These are phyloP conservation scores for Entomortierella chlamydospora DNA, from an alignment of 192 early-diverging fungal genomes.

Conservation along the genomic window DNA sequence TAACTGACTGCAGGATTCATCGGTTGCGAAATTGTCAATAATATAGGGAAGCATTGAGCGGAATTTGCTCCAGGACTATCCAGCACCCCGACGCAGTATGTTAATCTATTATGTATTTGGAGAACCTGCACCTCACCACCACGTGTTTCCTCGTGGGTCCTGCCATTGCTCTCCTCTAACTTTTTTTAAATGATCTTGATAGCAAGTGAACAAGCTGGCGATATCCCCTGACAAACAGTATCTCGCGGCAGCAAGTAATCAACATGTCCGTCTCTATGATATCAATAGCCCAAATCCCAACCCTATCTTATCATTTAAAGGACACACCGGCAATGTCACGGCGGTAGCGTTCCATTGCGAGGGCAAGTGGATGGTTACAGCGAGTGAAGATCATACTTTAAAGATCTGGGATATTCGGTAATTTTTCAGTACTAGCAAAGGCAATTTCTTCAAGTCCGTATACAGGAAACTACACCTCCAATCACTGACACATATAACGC, in stretches of 20 bases:
- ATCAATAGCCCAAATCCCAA: constrained; percentile 83
- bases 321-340: constrained; percentile 70
- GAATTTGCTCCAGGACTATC: constrained; percentile 75
- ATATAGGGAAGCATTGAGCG: constrained; percentile 70
- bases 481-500: no score
- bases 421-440: background rate
- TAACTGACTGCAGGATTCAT: no score
- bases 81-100: constrained; percentile 85
- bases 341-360: constrained; percentile 75
- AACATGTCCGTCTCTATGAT: constrained; percentile 85
- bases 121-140: background rate
- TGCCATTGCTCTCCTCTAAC: background rate
- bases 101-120: background rate
- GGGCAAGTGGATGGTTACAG: constrained; percentile 83
- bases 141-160: background rate
- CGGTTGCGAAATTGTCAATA: no score
- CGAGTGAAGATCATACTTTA: constrained; percentile 77
- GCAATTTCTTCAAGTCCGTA: background rate
- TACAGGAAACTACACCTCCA: background rate
- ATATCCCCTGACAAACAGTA: constrained; percentile 92
- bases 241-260: constrained; percentile 89
- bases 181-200: background rate
- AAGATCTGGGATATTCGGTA: constrained; percentile 87
- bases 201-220: constrained; percentile 90
- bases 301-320: constrained; percentile 73